A percentile compares a stretch with the other conserved stretches of the same genome.
Evolutionary conservation across 2,329 filamentous ascomycete species (phyloP).

Genomic region (Pestalotiopsis sp.): DNA sequence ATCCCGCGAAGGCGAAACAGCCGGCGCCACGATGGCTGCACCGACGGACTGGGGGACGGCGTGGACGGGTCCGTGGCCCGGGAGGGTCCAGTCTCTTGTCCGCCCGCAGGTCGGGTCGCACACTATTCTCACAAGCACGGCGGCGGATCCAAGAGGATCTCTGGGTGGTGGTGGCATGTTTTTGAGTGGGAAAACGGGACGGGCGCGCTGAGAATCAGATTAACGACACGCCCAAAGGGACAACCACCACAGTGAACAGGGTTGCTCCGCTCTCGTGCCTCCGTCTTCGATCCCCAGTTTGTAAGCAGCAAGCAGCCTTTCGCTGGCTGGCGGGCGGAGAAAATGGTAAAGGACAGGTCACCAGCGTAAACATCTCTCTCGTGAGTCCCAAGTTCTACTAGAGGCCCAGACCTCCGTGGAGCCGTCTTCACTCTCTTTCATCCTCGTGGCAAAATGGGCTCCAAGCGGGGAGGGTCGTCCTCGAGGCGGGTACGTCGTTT

Average conservation of each 20-base stretch:
- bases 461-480: neutral
- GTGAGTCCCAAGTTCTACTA: neutral
- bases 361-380: neutral
- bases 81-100: neutral
- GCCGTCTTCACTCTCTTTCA: neutral
- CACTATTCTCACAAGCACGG: neutral
- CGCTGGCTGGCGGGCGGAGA: neutral
- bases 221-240: neutral
- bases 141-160: too few relatives aligned
- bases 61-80: neutral
- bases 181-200: neutral
- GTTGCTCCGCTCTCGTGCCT: neutral
- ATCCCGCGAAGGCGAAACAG: neutral
- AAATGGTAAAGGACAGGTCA: neutral
- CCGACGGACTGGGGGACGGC: neutral
- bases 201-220: neutral
- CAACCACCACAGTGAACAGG: neutral
- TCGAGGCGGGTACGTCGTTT: neutral
- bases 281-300: neutral
- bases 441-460: neutral
- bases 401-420: neutral
- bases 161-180: too few relatives aligned
- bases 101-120: neutral
- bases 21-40: neutral
- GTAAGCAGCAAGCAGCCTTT: neutral